Conservation (phyloP, 371 early-diverging fungal genomes). For the Syncephalis plumigaleata region DNA sequence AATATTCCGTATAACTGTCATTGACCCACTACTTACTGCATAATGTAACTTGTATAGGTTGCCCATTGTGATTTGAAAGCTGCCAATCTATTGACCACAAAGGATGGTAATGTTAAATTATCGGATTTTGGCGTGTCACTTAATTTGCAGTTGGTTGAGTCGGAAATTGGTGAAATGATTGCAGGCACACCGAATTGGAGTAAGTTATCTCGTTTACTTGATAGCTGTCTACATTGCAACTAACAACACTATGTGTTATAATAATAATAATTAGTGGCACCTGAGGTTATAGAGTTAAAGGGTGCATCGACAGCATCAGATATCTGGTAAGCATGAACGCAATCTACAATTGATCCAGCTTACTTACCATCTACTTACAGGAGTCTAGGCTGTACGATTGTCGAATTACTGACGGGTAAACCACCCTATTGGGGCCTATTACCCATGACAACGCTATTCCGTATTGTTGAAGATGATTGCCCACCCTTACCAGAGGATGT, state of each 20-base stretch:
- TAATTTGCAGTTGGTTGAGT: background rate
- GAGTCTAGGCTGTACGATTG: slow-evolving; percentile 76
- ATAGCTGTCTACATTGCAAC: too few relatives aligned
- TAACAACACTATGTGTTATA: too few relatives aligned
- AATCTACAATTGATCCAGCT: slow-evolving; percentile 1
- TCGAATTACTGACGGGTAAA: slow-evolving; percentile 73
- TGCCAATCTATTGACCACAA: slow-evolving; percentile 66
- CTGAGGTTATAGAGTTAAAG: slow-evolving; percentile 64
- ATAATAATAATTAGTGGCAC: slow-evolving; percentile 46
- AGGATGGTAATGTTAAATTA: slow-evolving; percentile 64
- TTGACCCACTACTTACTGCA: background rate
- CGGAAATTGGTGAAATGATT: slow-evolving; percentile 8
- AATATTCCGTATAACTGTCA: background rate
- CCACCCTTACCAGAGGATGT: slow-evolving; percentile 74
- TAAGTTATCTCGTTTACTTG: slow-evolving; percentile 7
- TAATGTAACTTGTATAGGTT: background rate
- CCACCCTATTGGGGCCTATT: slow-evolving; percentile 70
- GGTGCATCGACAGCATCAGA: slow-evolving; percentile 66
- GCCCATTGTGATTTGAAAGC: slow-evolving; percentile 81
- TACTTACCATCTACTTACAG: slow-evolving; percentile 8
- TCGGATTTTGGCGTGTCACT: slow-evolving; percentile 74
- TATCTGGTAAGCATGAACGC: slow-evolving; percentile 33
- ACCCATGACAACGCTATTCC: slow-evolving; percentile 78
- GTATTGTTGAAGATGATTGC: slow-evolving; percentile 76
- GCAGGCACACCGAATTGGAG: slow-evolving; percentile 61